Base-by-base conservation (phyloP, 1,139 yeast species). In the Geotrichum candidum region DNA sequence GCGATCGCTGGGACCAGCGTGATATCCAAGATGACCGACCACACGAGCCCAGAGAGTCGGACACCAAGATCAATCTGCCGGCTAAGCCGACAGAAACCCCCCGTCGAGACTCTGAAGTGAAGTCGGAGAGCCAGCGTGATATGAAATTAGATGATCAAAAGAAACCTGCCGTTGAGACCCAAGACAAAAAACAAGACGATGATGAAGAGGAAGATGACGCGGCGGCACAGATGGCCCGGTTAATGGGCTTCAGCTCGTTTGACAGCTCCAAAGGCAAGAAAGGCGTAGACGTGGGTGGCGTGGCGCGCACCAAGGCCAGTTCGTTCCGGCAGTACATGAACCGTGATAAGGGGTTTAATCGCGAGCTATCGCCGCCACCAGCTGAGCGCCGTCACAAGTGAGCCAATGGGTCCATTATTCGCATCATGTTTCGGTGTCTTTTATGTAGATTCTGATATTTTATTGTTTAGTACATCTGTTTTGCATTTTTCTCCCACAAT, bases 181-280 rank as follows among this genome's bases (percentile, higher is more conserved):
- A 78, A 31, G 61, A 74, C 5, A 65, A 70, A 75, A 63, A 66
- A 63, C 22, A 72, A 33, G 72, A 69, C 22, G 60, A 51, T 46
- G 56, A 18, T n/a, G 66, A 57, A n/a, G 54, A 54, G 22, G 65
- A 63, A n/a, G 69, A 62, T 9, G 70, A 66, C 13, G 71, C 66
- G 10, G 71, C 71, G 35, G 72, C 69, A 15, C 64, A 67, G 58
- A 73, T 76, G 75, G 67, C 68, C 58, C 65, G 72, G 54, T 76
- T 86, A 68, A 85, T 87, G 90, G 95, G 94, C 2, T 86, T 86
- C 68, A 76, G 80, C 2, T 82, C 83, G 1, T 86, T 87, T 72
- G 80, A 79, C 0, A 70, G 85, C 1, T 86, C 90, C 3, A 85
- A 86, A 70, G 83, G 84, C 53, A 84, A 84, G 66, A 84, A 84